Percentiles rank a stretch among this genome's conserved stretches.
phyloP scores from a whole-genome alignment of 805 yeast genomes.

The Metschnikowia noctiluminum region DNA sequence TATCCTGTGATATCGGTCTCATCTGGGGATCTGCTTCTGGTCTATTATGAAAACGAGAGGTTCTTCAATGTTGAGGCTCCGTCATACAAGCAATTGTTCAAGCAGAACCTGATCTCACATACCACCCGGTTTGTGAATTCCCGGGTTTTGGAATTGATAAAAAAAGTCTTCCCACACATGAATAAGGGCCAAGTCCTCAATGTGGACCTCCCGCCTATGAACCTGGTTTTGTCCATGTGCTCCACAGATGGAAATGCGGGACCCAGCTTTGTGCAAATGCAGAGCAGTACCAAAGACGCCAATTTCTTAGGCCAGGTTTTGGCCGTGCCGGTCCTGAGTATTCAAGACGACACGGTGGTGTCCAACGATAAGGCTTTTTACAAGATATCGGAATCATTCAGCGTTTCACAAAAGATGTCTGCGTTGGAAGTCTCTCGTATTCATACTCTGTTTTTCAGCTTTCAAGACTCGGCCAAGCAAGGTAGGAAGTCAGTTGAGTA shows the following conservation, averaged over 20 bases:
- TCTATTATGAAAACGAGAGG: slow-evolving; percentile 35
- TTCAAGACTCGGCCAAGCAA: neutral
- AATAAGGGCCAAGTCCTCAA: slow-evolving; percentile 16
- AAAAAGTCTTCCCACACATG: slow-evolving; percentile 11
- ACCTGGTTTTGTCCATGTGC: slow-evolving; percentile 23
- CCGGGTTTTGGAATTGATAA: slow-evolving; percentile 21
- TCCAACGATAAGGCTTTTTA: neutral
- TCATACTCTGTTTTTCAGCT: neutral
- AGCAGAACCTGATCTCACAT: slow-evolving; percentile 21
- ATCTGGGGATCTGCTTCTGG: slow-evolving; percentile 25
- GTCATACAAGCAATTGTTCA: slow-evolving; percentile 7
- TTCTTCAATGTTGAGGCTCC: slow-evolving; percentile 19
- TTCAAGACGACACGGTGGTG: neutral
- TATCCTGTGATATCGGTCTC: slow-evolving; percentile 23
- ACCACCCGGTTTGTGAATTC: slow-evolving; percentile 26
- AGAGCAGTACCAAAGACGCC: neutral
- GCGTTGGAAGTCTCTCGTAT: neutral
- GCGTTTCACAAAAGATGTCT: neutral
- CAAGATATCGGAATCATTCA: neutral
- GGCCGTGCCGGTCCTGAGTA: slow-evolving; percentile 2
- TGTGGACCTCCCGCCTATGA: slow-evolving; percentile 30
- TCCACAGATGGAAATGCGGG: slow-evolving; percentile 10
- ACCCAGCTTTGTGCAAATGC: slow-evolving; percentile 10
- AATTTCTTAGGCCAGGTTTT: slow-evolving; percentile 7
- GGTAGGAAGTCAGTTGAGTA: neutral